Percentiles rank a stretch among this genome's conserved stretches.
Conservation (phyloP, 306 rosid genomes). For the Astragalus glycyphyllos region DNA sequence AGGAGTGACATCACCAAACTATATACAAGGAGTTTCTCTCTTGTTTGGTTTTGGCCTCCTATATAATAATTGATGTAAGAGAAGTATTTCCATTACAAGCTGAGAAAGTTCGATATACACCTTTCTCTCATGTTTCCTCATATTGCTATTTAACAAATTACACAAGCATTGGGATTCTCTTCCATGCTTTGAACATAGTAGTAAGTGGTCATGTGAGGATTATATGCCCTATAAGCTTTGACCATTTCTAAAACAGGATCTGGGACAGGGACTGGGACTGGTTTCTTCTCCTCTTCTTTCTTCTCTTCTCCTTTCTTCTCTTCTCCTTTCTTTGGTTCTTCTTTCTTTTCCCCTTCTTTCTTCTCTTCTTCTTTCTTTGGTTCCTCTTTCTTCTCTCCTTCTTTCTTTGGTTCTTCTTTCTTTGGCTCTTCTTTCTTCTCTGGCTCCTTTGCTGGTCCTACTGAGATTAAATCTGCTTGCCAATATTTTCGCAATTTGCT, state of each 20-base stretch:
- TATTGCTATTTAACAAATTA: constrained; percentile 53
- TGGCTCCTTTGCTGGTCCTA: constrained; percentile 93
- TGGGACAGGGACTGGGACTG: constrained; percentile 54
- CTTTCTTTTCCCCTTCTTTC: constrained; percentile 57
- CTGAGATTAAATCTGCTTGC: constrained; percentile 63
- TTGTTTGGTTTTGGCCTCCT: constrained; percentile 44
- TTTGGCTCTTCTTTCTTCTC: constrained; percentile 85
- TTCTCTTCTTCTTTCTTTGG: constrained; percentile 48
- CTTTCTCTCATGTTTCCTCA: constrained; percentile 27
- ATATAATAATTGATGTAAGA: constrained; percentile 36
- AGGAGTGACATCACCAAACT: constrained; percentile 51
- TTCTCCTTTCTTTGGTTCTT: constrained; percentile 57
- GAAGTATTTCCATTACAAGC: constrained; percentile 40
- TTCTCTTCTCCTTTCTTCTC: constrained; percentile 58
- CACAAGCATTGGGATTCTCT: constrained; percentile 95
- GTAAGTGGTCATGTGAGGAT: constrained; percentile 76
- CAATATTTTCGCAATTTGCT: constrained; percentile 84
- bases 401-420: constrained; percentile 68
- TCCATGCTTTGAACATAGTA: constrained; percentile 88
- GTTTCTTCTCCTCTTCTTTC: constrained; percentile 51
- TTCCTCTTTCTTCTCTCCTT: constrained; percentile 50
- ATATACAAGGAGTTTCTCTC: constrained; percentile 53
- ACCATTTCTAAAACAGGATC: constrained; percentile 76
- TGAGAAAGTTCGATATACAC: constrained; percentile 37
- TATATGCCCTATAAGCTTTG: constrained; percentile 74